phyloP scores from a whole-genome alignment of 2,329 filamentous ascomycete genomes.

The Fusarium sp. region DNA sequence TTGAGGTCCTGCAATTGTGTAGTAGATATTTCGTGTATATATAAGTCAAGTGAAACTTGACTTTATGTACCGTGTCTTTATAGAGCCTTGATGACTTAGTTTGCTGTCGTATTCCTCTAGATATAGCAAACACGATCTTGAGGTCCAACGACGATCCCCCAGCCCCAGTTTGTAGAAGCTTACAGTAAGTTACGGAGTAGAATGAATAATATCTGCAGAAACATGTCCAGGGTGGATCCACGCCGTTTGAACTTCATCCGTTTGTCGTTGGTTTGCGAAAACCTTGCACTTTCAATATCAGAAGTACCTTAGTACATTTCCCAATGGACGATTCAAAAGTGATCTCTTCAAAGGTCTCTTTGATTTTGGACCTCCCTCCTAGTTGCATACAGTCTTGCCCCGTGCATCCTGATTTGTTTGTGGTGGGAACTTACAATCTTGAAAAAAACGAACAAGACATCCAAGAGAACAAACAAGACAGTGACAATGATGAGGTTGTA shows the following conservation, averaged over 20 bases:
- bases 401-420: slow-evolving; percentile 71
- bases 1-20: too few species aligned
- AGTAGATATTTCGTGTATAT: too few species aligned
- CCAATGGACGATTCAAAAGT: slow-evolving; percentile 44
- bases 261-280: slow-evolving; percentile 23
- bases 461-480: slow-evolving; percentile 42
- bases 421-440: slow-evolving; percentile 88
- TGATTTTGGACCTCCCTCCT: slow-evolving; percentile 75
- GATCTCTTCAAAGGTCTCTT: slow-evolving; percentile 61
- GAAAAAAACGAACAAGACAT: slow-evolving; percentile 62
- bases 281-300: slow-evolving; percentile 9
- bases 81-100: neutral
- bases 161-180: too few species aligned
- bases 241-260: slow-evolving; percentile 30
- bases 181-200: too few species aligned
- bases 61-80: neutral
- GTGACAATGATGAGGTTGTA: slow-evolving; percentile 43
- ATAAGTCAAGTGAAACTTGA: too few species aligned
- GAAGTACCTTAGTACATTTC: neutral
- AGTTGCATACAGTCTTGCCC: slow-evolving; percentile 84
- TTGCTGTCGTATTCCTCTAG: neutral
- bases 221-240: slow-evolving; percentile 18
- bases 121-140: neutral
- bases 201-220: too few species aligned
- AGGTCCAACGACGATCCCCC: neutral